These are phyloP conservation scores for Phalaenopsis aphrodite DNA, from an alignment of 106 monocot genomes.

Conservation along the genomic window DNA sequence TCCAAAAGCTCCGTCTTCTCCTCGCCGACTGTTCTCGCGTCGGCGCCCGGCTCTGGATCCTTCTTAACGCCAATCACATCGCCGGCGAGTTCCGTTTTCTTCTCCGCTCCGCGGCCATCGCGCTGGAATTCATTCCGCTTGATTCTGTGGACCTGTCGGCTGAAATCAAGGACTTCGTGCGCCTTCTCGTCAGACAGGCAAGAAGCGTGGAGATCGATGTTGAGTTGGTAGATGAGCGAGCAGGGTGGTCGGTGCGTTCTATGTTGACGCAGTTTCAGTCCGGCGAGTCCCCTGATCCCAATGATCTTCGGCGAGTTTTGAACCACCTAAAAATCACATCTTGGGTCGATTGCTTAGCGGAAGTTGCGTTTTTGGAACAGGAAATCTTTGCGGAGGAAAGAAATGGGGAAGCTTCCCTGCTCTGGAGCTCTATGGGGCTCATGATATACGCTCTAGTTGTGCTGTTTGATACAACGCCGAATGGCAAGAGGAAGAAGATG, in stretches of 20 bases:
- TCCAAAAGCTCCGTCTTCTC: conserved; percentile 49
- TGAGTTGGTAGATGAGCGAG: conserved; percentile 28
- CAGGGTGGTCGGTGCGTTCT: conserved; percentile 18
- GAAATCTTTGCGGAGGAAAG: conserved; percentile 23
- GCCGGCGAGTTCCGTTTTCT: conserved; percentile 39
- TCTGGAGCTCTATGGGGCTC: conserved; percentile 50
- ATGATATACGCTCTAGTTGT: conserved; percentile 53
- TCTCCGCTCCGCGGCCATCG: conserved; percentile 36
- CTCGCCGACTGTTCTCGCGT: conserved; percentile 36
- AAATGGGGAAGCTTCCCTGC: conserved; percentile 18
- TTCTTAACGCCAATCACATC: conserved; percentile 42
- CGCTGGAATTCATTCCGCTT: conserved; percentile 49
- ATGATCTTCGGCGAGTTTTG: conserved; percentile 27
- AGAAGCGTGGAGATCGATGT: conserved; percentile 15
- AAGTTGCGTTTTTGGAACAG: conserved; percentile 61
- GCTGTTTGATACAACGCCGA: conserved; percentile 29
- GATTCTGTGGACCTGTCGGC: conserved; percentile 9
- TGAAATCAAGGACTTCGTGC: conserved; percentile 41
- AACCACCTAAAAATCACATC: conserved; percentile 34
- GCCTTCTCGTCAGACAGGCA: conserved; percentile 43
- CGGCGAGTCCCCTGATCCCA: conserved; percentile 22
- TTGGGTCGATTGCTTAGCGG: conserved; percentile 71
- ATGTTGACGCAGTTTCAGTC: conserved; percentile 28
- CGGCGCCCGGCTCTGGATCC: conserved; percentile 46
- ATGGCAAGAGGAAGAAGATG: not conserved